These are phyloP conservation scores for Trichoderma asperelloides DNA, from an alignment of 495 filamentous ascomycete genomes.

Conservation along the genomic window DNA sequence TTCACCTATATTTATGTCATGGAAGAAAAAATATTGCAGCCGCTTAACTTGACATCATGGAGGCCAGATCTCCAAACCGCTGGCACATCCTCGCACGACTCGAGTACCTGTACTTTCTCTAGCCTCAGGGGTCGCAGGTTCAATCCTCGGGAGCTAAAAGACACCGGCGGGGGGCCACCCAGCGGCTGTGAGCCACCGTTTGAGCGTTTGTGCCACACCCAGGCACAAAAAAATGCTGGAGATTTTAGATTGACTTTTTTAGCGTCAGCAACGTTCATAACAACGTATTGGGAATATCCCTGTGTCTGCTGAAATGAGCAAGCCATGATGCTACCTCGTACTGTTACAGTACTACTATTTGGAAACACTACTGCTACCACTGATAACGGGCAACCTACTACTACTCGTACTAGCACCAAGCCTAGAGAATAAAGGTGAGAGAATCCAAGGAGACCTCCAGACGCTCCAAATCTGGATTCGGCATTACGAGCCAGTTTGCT, in stretches of 20 bases:
- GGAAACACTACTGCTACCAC: too few relatives aligned
- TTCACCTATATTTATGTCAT: too few relatives aligned
- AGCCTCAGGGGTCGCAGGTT: neutral
- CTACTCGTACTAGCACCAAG: too few relatives aligned
- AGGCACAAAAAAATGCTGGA: neutral
- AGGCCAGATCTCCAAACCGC: too few relatives aligned
- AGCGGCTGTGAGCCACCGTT: neutral
- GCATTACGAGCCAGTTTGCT: neutral
- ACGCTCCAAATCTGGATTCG: too few relatives aligned
- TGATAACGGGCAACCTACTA: too few relatives aligned
- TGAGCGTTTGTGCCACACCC: neutral
- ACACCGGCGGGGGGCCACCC: neutral
- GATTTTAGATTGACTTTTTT: neutral
- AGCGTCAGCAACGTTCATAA: neutral
- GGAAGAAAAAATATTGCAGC: too few relatives aligned
- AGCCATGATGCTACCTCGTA: neutral
- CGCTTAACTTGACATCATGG: too few relatives aligned
- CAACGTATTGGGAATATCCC: neutral
- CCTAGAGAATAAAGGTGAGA: too few relatives aligned
- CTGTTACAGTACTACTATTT: too few relatives aligned
- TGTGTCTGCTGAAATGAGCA: neutral
- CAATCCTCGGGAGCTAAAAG: neutral
- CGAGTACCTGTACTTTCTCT: neutral
- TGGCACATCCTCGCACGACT: too few relatives aligned
- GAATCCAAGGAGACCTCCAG: too few relatives aligned